Evolutionary conservation across 805 yeast species (phyloP).

Genomic region (Candida stauntonica): DNA sequence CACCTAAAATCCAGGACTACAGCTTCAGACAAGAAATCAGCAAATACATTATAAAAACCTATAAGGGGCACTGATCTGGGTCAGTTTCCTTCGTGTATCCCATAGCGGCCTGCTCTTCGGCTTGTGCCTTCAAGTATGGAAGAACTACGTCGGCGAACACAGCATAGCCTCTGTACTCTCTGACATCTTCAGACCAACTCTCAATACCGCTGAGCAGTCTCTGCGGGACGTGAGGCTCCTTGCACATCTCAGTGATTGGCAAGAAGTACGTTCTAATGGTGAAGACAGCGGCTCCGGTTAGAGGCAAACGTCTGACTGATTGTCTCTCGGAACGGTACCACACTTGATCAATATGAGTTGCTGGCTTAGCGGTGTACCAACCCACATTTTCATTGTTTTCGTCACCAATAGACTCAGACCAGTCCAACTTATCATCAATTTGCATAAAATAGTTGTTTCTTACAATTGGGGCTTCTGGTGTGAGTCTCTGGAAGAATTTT

Average conservation of each 20-base stretch:
- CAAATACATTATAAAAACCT: constrained; percentile 1
- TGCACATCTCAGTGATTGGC: constrained; percentile 47
- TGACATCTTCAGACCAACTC: constrained; percentile 59
- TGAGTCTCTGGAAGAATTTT: constrained; percentile 52
- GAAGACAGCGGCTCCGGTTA: constrained; percentile 52
- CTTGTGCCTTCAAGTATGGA: constrained; percentile 49
- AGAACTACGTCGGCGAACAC: constrained; percentile 49
- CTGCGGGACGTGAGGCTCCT: constrained; percentile 60
- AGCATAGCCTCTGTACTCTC: constrained; percentile 53
- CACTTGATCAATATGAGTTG: constrained; percentile 41
- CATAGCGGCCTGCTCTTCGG: constrained; percentile 29
- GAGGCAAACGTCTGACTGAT: constrained; percentile 55
- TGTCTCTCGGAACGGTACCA: constrained; percentile 65
- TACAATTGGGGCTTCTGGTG: constrained; percentile 60
- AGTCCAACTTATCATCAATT: constrained; percentile 56
- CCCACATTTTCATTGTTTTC: constrained; percentile 50
- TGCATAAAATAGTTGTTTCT: constrained; percentile 65
- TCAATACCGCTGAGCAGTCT: constrained; percentile 54
- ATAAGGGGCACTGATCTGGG: constrained; percentile 15
- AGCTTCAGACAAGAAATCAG: too few relatives aligned
- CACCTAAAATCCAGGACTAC: too few relatives aligned
- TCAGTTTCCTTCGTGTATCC: constrained; percentile 23
- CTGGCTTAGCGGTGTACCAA: constrained; percentile 58
- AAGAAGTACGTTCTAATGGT: constrained; percentile 61
- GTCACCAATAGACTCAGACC: constrained; percentile 62